Conservation (phyloP, 768 basidiomycete species). For the Tricholoma hemisulphureum region DNA sequence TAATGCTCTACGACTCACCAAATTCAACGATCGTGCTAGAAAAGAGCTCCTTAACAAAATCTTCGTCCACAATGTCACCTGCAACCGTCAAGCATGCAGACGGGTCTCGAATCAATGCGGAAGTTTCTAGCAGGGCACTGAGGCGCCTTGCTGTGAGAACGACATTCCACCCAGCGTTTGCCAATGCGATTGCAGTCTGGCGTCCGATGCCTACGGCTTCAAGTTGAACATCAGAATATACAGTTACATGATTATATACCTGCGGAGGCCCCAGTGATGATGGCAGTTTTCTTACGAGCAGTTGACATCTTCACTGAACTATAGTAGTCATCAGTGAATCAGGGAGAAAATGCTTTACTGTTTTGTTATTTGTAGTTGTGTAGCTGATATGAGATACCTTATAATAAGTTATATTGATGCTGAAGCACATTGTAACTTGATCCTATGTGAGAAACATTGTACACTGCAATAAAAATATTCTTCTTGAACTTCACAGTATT, state of each 20-base stretch:
- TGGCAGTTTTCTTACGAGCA: slow-evolving; percentile 20
- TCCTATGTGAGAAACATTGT: too few relatives aligned
- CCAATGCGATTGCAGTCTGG: slow-evolving; percentile 64
- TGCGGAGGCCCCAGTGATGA: slow-evolving; percentile 32
- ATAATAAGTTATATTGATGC: too few relatives aligned
- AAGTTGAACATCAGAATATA: too few relatives aligned
- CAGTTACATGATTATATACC: neutral
- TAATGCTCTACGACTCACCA: too few relatives aligned
- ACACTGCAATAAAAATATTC: too few relatives aligned
- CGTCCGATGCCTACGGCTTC: slow-evolving; percentile 62
- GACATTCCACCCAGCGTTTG: slow-evolving; percentile 66
- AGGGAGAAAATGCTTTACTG: too few relatives aligned
- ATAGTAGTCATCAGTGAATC: too few relatives aligned
- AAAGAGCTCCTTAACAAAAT: slow-evolving; percentile 63
- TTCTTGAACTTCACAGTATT: too few relatives aligned
- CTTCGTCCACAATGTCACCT: slow-evolving; percentile 68
- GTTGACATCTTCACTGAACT: too few relatives aligned
- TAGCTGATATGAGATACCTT: too few relatives aligned
- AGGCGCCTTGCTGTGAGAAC: slow-evolving; percentile 63
- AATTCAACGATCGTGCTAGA: slow-evolving; percentile 49
- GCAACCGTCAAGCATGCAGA: slow-evolving; percentile 43
- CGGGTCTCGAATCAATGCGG: slow-evolving; percentile 37
- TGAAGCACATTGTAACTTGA: too few relatives aligned
- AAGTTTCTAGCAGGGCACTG: slow-evolving; percentile 58
- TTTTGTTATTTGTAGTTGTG: too few relatives aligned